Percentiles rank a stretch among this genome's conserved stretches.
phyloP scores from a whole-genome alignment of 2,329 filamentous ascomycete species.

The Penicillium sp. region DNA sequence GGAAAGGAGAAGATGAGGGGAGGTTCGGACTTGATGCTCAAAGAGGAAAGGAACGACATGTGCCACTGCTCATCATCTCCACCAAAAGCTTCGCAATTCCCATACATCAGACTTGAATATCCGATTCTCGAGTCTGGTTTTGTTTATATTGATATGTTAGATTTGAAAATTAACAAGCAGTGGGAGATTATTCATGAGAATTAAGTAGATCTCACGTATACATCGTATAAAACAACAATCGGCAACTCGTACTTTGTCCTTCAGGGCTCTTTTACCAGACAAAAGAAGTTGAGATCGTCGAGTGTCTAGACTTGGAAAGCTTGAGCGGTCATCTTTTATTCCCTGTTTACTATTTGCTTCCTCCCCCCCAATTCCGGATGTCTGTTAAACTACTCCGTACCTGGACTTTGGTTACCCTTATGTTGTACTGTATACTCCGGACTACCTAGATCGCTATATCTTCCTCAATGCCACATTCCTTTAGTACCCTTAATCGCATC shows the following conservation, averaged over 20 bases:
- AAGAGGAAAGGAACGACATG: slow-evolving; percentile 3
- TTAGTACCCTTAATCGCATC: not conserved
- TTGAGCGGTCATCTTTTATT: slow-evolving; percentile 1
- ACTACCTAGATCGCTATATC: not conserved
- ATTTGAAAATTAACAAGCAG: not conserved
- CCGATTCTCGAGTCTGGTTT: not conserved
- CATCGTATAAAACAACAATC: not conserved
- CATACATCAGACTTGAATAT: not conserved
- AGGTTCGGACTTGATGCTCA: slow-evolving; percentile 1
- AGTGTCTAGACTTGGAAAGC: slow-evolving; percentile 1
- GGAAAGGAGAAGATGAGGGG: slow-evolving; percentile 2
- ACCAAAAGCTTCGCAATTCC: not conserved
- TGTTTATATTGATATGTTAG: not conserved
- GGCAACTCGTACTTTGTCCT: not conserved
- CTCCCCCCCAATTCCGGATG: not conserved
- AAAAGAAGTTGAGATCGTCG: slow-evolving; percentile 4
- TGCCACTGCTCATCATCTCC: not conserved
- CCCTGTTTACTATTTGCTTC: not conserved
- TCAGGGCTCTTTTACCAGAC: not conserved
- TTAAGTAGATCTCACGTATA: not conserved
- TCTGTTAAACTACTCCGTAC: not conserved
- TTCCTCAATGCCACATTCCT: not conserved
- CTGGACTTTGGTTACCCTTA: not conserved
- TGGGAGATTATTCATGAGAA: not conserved
- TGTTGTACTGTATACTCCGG: too few relatives aligned